Evolutionary conservation across 2,329 filamentous ascomycete species (phyloP).

Genomic region (Nakataea oryzae): DNA sequence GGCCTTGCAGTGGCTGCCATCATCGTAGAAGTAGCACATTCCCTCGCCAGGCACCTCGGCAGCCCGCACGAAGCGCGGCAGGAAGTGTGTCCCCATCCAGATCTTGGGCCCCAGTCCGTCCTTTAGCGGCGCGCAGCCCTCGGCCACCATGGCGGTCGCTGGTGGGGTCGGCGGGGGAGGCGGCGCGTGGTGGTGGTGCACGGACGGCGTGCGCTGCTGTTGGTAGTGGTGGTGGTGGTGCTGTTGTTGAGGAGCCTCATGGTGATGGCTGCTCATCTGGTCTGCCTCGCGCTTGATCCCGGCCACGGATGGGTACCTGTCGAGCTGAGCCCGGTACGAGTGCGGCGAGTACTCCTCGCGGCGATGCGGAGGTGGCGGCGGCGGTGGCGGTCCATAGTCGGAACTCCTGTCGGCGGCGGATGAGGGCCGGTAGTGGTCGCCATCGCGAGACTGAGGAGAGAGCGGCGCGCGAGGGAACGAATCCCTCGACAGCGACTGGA

Average conservation of each 20-base stretch:
- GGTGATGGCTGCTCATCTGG: constrained; percentile 1
- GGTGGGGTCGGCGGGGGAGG: constrained; percentile 17
- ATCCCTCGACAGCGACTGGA: constrained; percentile 17
- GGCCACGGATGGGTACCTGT: constrained; percentile 3
- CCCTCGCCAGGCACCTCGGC: constrained; percentile 68
- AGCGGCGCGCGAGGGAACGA: constrained; percentile 28
- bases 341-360: constrained; percentile 33
- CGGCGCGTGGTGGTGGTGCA: constrained; percentile 14
- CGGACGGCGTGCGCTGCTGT: not conserved
- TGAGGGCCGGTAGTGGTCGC: constrained; percentile 15
- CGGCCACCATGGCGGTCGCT: constrained; percentile 21
- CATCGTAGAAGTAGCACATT: constrained; percentile 76
- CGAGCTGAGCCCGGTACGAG: not conserved
- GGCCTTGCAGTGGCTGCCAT: constrained; percentile 72
- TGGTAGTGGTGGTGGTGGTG: not conserved
- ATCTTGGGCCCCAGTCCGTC: constrained; percentile 57
- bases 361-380: constrained; percentile 24
- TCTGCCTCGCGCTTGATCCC: not conserved
- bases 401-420: not conserved
- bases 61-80: constrained; percentile 54
- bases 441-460: constrained; percentile 32
- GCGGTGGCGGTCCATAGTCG: constrained; percentile 23
- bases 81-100: constrained; percentile 57
- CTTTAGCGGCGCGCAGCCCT: constrained; percentile 40
- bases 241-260: constrained; percentile 4